Base-by-base conservation (phyloP, 805 yeast genomes). In the Jamesozyma spencerorum region DNA sequence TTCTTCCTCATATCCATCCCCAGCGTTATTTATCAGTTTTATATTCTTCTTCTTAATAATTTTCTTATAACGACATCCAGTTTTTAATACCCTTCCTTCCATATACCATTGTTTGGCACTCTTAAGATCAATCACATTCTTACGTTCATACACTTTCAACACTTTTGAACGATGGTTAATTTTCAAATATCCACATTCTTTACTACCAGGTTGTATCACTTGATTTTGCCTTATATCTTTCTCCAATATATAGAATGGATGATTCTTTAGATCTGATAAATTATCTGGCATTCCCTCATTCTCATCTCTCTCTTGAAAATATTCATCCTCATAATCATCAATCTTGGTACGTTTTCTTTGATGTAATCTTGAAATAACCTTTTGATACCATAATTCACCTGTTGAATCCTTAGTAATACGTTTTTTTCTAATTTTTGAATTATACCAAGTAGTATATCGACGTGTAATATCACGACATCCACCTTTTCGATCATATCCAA, bases 221-320 rank as follows among this genome's bases (percentile, higher is more conserved):
- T 92, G 95, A 55, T 80, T 82, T 38, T 74, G 71, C 37, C 72
- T 71, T 27, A 92, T 57, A 47, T 87, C 94, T 3, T 77, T 70
- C 56, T 85, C 94, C 12, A 92, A 58, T 0, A 82, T 92, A 59
- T 81, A 92, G 12, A 79, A 61, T 0, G 98, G 98, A 60, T 92
- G 98, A 38, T 79, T 79, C 38, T 78, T 79, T 57, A 88, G 85
- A 49, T 87, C 97, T 38, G 78, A 81, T 19, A 86, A 64, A 51
- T 76, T 83, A 41, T 79, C 78, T 0, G 98, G 98, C 72, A 90
- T 79, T 0, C 95, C 95, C 54, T 92, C 97, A 22, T 71, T 66
- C 14, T 74, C 63, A 34, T 84, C 81, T 40, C 83, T 66, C 37
- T 75, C 41, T 5, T 41, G 38, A 41, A 62, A 57, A 46, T 57